phyloP scores from a whole-genome alignment of 805 yeast species.

The Teunomyces aglyptinius region DNA sequence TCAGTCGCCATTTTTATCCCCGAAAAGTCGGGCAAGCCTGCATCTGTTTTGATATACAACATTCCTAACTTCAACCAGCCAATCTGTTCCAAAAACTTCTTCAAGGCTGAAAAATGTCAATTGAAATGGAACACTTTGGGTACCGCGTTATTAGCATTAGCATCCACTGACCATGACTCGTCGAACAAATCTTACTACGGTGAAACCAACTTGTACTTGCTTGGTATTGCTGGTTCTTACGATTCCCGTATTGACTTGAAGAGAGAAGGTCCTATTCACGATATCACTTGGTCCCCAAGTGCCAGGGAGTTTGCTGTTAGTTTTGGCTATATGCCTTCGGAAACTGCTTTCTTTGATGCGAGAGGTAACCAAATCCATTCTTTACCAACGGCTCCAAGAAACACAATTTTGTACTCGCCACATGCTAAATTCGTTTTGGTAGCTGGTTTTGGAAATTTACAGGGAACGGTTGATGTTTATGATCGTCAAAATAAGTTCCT shows the following conservation, averaged over 20 bases:
- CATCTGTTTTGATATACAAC: slow-evolving; percentile 79
- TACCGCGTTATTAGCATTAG: slow-evolving; percentile 88
- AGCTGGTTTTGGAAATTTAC: slow-evolving; percentile 97
- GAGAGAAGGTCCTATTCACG: slow-evolving; percentile 96
- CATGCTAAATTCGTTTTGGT: slow-evolving; percentile 87
- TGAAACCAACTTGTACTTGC: slow-evolving; percentile 84
- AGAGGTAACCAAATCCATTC: slow-evolving; percentile 85
- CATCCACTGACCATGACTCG: slow-evolving; percentile 93
- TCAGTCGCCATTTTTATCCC: slow-evolving; percentile 89
- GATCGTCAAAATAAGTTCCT: slow-evolving; percentile 86
- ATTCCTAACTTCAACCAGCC: slow-evolving; percentile 75
- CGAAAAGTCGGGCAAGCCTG: slow-evolving; percentile 85
- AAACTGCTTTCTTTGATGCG: slow-evolving; percentile 90
- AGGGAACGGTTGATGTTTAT: slow-evolving; percentile 92
- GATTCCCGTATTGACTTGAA: slow-evolving; percentile 85
- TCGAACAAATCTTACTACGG: slow-evolving; percentile 95
- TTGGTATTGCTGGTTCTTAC: slow-evolving; percentile 90
- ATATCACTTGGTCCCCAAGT: slow-evolving; percentile 94
- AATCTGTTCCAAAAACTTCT: slow-evolving; percentile 80
- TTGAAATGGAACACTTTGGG: slow-evolving; percentile 94
- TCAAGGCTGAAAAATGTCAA: slow-evolving; percentile 92
- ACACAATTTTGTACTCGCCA: slow-evolving; percentile 89
- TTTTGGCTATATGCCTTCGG: slow-evolving; percentile 97
- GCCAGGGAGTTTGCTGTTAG: slow-evolving; percentile 96
- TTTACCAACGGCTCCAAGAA: slow-evolving; percentile 83